Conservation (phyloP, 495 filamentous ascomycete genomes). For the Rhizodiscina lignyota region DNA sequence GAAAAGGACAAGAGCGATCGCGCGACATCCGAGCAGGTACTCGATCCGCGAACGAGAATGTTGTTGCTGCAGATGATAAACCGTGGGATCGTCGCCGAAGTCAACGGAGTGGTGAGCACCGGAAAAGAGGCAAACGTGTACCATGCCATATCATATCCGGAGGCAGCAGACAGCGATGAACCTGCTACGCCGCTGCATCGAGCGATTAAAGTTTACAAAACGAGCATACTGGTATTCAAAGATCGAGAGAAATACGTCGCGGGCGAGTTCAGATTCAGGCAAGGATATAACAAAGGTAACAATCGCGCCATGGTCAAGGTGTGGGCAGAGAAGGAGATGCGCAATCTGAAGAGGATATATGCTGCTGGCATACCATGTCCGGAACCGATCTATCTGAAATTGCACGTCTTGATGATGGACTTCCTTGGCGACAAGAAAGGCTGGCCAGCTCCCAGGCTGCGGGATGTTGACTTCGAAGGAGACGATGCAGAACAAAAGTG, state of each 20-base stretch:
- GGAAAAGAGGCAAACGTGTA: conserved; percentile 98
- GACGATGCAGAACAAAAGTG: conserved; percentile 43
- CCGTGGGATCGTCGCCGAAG: conserved; percentile 57
- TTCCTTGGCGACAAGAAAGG: conserved; percentile 83
- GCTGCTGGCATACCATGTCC: conserved; percentile 76
- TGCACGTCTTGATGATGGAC: conserved; percentile 84
- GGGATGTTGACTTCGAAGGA: conserved; percentile 44
- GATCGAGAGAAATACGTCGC: conserved; percentile 88
- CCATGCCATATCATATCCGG: conserved; percentile 44
- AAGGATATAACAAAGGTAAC: conserved; percentile 79
- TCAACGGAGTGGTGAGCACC: conserved; percentile 84
- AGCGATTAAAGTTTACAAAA: conserved; percentile 98
- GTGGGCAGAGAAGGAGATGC: conserved; percentile 97
- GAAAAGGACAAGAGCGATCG: conserved; percentile 74
- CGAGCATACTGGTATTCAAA: conserved; percentile 89
- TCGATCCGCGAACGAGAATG: conserved; percentile 88
- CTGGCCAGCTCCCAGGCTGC: conserved; percentile 66
- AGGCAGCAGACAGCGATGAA: conserved; percentile 22
- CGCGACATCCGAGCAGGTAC: conserved; percentile 81
- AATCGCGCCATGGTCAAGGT: conserved; percentile 91
- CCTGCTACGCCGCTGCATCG: conserved; percentile 37
- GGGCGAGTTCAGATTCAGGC: conserved; percentile 71
- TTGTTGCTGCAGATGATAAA: conserved; percentile 93
- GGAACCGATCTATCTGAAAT: conserved; percentile 70
- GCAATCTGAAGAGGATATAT: conserved; percentile 74